Base-by-base conservation (phyloP, 352 stramenopile genomes). In the Pythium myriotylum region DNA sequence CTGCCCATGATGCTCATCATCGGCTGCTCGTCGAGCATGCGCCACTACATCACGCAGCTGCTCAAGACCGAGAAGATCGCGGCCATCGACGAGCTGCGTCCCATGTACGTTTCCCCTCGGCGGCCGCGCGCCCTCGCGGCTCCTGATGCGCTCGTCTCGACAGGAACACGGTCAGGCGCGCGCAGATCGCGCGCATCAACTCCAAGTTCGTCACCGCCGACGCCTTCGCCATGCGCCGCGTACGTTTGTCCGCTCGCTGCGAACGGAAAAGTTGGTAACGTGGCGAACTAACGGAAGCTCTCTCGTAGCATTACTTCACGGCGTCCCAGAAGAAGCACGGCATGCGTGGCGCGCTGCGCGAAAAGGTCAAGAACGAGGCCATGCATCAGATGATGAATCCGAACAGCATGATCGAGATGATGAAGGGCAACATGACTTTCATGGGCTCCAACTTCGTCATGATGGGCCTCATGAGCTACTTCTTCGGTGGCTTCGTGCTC, bases 401-500 rank as follows among this genome's bases (percentile, higher is more conserved):
- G 32, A 94, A 97, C 68, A 90, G 82, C 50, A 99, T 99, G 95
- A 94, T 99, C 61, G 95, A 98, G 70, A 97, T 97, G 83, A 98
- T 99, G 92, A 99, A 99, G 80, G 95, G 96, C 60, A 98, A 99
- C 72, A 98, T 99, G 89, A 97, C 92, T 14, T 98, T 98, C 61
- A 98, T 99, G 92, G 89, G 98, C 19, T 98, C 98, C 67, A 99
- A 99, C 77, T 99, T 99, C 78, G 94, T 99, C 67, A 99, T 99
- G 97, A 99, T 99, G 96, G 94, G 97, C 26, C 95, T 98, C 57
- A 98, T 99, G 75, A 96, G 89, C 70, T 98, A 99, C 77, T 99
- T 99, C 71, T 99, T 99, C 64, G 84, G 85, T 55, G 97, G 97
- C 51, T 99, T 99, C 62, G 96, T 99, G 65, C 77, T 99, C 13